Percentiles rank a stretch among this genome's conserved stretches.
These are phyloP conservation scores for Cladosporium colombiae DNA, from an alignment of 2,329 filamentous ascomycete species.

Conservation along the genomic window DNA sequence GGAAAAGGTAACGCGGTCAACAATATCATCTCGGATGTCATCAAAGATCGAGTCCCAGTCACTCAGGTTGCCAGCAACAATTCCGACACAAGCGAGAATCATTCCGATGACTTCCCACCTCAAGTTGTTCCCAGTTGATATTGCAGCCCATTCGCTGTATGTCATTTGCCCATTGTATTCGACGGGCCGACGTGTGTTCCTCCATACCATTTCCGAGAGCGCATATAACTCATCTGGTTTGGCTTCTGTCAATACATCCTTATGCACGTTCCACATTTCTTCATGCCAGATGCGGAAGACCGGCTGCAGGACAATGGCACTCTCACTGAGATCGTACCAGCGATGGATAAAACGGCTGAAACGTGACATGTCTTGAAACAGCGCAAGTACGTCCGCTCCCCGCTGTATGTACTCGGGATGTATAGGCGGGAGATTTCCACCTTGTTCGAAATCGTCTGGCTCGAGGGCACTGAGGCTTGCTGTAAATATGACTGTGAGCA, in stretches of 20 bases:
- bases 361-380: conserved; percentile 36
- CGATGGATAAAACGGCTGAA: conserved; percentile 34
- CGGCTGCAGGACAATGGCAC: conserved; percentile 36
- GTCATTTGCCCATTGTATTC: conserved; percentile 41
- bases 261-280: conserved; percentile 40
- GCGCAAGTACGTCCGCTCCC: conserved; percentile 36
- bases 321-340: conserved; percentile 39
- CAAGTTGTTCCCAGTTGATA: conserved; percentile 42
- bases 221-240: conserved; percentile 36
- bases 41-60: conserved; percentile 40
- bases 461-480: conserved; percentile 28
- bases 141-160: conserved; percentile 41
- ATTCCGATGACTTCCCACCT: conserved; percentile 49
- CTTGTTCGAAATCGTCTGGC: conserved; percentile 29
- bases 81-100: conserved; percentile 40
- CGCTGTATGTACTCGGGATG: conserved; percentile 35
- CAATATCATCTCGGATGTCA: conserved; percentile 52
- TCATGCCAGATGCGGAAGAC: conserved; percentile 37
- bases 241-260: conserved; percentile 31
- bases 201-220: conserved; percentile 46
- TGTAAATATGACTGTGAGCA: not conserved
- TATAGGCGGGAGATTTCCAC: conserved; percentile 30
- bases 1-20: conserved; percentile 49
- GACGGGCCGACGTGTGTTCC: conserved; percentile 43
- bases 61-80: conserved; percentile 39